Evolutionary conservation across 2,329 filamentous ascomycete genomes (phyloP), one percentile per base, ranked within the genome.

Genomic region (Chrysoporthe puriensis): DNA sequence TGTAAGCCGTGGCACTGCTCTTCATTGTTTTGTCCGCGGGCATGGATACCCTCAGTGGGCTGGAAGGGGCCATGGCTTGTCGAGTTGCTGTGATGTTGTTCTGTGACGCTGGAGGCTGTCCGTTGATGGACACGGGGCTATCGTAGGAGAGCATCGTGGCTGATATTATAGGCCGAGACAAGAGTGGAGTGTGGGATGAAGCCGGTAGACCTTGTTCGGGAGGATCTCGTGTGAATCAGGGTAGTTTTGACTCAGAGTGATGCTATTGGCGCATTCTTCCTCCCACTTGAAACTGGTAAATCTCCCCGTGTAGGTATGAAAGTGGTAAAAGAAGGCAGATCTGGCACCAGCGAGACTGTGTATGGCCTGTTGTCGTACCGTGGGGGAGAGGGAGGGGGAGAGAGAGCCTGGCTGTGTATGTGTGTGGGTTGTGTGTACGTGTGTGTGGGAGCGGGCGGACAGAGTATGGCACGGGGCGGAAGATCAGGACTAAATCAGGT

Each of bases 101-200:
- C 4, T 75, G 66, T 18, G 77, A 73, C 4, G 73, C 69, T 36
- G 76, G 72, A 57, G 73, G 68, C 62, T 78, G 76, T 68, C 81
- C 81, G 70, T 82, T 81, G 68, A 84, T 73, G 69, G 83, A 74
- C 70, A 83, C 75, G 54, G 82, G 78, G 56, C 79, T 74, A 71
- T 86, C 82, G 77, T 83, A 84, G 62, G 84, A 84, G 66, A 87
- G 77, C 84, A 86, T 86, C 62, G 70, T 76, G 66, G 11, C 40
- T 48, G 6, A 3, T 8, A 16, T 58, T 11, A 59, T 43, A 42
- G 5, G 9, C 36, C 6, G n/a, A 40, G 34, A 56, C 1, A n/a
- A 26, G 60, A 66, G 42, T 6, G 26, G 11, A 7, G 5, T 34
- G 21, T 48, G 26, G 42, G 11, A 16, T 34, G 43, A 32, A 36